A percentile compares a stretch with the other conserved stretches of the same genome.
phyloP scores from a whole-genome alignment of 176 grass and related monocot species.

The Coix lacrymajobi region DNA sequence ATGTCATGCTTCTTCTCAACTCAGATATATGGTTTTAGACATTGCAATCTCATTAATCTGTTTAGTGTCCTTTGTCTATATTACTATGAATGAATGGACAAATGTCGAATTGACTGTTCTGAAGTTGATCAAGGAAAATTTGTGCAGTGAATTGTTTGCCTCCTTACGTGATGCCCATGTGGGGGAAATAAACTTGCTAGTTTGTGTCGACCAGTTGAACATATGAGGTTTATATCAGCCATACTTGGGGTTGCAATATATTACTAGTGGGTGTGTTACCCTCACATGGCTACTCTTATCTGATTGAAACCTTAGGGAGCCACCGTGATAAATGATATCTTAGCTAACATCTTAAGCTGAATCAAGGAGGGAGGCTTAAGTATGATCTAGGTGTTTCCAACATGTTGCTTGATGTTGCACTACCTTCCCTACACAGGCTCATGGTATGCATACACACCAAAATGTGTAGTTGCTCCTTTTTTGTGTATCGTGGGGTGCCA shows the following conservation, averaged over 20 bases:
- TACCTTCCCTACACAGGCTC: neutral
- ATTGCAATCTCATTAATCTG: neutral
- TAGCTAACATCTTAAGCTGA: neutral
- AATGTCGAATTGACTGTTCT: neutral
- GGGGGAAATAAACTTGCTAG: neutral
- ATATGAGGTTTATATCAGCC: neutral
- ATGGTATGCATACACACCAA: neutral
- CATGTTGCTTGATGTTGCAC: neutral
- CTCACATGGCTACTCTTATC: neutral
- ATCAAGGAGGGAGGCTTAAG: neutral
- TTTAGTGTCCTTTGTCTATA: neutral
- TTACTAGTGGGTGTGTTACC: neutral
- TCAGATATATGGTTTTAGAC: neutral
- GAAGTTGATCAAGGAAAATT: neutral
- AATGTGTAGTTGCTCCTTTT: neutral
- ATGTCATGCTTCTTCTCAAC: conserved; percentile 8
- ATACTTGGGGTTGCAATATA: neutral
- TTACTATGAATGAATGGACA: neutral
- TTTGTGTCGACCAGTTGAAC: neutral
- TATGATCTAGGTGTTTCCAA: neutral
- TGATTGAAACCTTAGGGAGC: neutral
- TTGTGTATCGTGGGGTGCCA: neutral
- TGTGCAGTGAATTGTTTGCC: neutral
- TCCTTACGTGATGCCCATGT: neutral
- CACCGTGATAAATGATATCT: neutral